Conservation (phyloP, 2,329 filamentous ascomycete genomes). For the Paracoccidioides brasiliensis region DNA sequence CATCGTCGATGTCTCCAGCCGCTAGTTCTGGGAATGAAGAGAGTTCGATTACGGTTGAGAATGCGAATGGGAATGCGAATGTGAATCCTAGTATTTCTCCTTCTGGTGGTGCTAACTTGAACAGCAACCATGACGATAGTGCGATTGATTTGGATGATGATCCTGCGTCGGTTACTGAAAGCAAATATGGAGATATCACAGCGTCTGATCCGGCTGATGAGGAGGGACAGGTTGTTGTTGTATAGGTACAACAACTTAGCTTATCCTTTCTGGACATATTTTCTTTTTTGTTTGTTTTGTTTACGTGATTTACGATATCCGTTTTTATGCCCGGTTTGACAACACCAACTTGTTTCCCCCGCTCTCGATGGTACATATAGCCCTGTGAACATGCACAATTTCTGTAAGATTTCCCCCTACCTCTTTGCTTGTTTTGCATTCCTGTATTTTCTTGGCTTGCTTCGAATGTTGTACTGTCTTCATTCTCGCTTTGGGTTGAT, state of each 20-base stretch:
- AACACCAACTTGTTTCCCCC: too few relatives aligned
- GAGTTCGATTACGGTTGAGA: too few relatives aligned
- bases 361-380: neutral
- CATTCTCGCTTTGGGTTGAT: neutral
- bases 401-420: neutral
- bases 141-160: constrained; percentile 53
- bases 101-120: constrained; percentile 5
- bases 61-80: neutral
- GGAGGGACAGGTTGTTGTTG: constrained; percentile 34
- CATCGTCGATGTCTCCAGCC: neutral
- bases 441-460: neutral
- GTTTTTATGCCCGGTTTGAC: neutral
- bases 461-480: neutral
- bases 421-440: neutral
- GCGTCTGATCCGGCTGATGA: constrained; percentile 34
- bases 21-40: neutral
- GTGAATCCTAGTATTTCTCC: neutral
- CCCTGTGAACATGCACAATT: neutral
- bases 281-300: neutral
- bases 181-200: constrained; percentile 35
- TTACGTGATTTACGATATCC: neutral
- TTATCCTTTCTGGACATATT: constrained; percentile 2
- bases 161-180: constrained; percentile 29
- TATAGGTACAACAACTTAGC: constrained; percentile 18
- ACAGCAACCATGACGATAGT: constrained; percentile 49